Evolutionary conservation across 768 basidiomycete genomes (phyloP), one percentile per base, ranked within the genome.

Genomic region (Mycena vitilis): DNA sequence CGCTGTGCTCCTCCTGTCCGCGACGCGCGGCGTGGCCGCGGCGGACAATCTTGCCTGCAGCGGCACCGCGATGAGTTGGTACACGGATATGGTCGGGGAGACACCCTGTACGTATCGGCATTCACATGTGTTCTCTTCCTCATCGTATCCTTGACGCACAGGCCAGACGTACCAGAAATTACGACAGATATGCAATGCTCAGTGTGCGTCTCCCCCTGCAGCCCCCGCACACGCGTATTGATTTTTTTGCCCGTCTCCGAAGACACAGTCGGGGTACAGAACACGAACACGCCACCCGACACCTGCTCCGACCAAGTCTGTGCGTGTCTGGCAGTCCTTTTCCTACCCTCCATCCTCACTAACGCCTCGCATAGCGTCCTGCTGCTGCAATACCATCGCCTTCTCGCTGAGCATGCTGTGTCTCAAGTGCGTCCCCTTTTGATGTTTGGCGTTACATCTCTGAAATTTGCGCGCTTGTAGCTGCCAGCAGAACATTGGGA

Each of bases 31-130:
- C 38, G 47, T 36, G 11, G 56, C 44, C 34, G 62, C 67, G 23
- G 62, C 67, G 23, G 76, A 75, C 48, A 75, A 77, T 37, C 73
- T 72, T 16, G 72, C 69, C 0, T 77, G 76, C 55, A 51, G 45
- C 13, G 75, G 75, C 18, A 75, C 72, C 34, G 66, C 72, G 57
- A 72, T 75, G 60, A 69, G 77, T 23, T 77, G 76, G 75, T 77
- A 77, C 64, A 73, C 54, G 4, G 45, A 62, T 37, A 73, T 73
- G 45, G 76, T 77, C 38, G 76, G 76, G 20, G 76, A 77, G 63
- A 74, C 76, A 25, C 76, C 76, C 22, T 77, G 76, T 75, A 60
- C 70, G 76, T 61, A 7, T 2, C 25, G 30, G 13, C 47, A 1
- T 20, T 36, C 9, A 16, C n/a, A 22, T 59, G 15, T 15, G 12